Evolutionary conservation across 306 rosid species (phyloP).

Genomic region (Fragaria vesca): DNA sequence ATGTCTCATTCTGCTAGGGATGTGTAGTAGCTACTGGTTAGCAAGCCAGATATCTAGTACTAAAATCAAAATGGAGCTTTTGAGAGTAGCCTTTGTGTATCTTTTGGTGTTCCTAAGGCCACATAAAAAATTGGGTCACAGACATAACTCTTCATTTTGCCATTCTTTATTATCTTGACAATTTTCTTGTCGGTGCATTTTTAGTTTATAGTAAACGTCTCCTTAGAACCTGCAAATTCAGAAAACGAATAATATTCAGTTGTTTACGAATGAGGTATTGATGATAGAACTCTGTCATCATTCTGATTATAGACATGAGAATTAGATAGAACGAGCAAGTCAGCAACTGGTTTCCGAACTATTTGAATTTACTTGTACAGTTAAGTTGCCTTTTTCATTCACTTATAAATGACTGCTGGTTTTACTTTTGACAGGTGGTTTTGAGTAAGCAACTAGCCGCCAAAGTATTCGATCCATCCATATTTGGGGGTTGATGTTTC

Average conservation of each 20-base stretch:
- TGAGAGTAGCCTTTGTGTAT: not conserved
- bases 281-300: not conserved
- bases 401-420: not conserved
- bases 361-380: not conserved
- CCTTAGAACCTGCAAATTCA: not conserved
- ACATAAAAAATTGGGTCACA: not conserved
- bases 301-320: not conserved
- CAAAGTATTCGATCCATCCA: not conserved
- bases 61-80: not conserved
- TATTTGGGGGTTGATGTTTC: not conserved
- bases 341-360: not conserved
- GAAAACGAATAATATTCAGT: not conserved
- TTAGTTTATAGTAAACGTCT: not conserved
- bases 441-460: slow-evolving; percentile 8
- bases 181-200: not conserved
- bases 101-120: not conserved
- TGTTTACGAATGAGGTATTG: not conserved
- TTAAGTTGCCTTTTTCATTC: not conserved
- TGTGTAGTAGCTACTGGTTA: not conserved
- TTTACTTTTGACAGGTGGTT: slow-evolving; percentile 17
- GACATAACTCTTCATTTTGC: not conserved
- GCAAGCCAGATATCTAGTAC: not conserved
- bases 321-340: not conserved
- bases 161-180: not conserved
- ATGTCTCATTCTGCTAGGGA: not conserved